Percentiles rank a stretch among this genome's conserved stretches.
phyloP scores from a whole-genome alignment of 1,284 basidiomycete species.

The Hymenochaete sp. region DNA sequence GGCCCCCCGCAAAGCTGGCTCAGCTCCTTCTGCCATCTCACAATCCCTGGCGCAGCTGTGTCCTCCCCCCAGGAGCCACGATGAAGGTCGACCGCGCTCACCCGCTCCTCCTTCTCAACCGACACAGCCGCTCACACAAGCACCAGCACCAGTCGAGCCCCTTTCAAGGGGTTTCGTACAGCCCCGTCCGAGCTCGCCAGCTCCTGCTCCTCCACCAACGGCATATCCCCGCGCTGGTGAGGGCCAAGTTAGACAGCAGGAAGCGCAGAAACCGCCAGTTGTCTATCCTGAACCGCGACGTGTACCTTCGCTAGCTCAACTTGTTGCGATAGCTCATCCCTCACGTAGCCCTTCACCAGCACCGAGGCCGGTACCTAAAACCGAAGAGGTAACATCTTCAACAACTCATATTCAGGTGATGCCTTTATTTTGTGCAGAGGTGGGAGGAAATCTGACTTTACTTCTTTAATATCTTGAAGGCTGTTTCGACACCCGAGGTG shows the following conservation, averaged over 20 bases:
- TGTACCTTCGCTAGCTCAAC: conserved; percentile 14
- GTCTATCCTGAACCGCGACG: conserved; percentile 14
- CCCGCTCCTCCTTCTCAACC: background rate
- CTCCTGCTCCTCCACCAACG: background rate
- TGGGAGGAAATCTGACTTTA: no score
- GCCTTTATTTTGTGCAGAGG: no score
- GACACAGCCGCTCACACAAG: background rate
- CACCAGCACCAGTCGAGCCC: no score
- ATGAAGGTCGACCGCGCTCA: background rate
- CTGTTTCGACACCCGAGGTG: no score
- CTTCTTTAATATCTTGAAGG: no score
- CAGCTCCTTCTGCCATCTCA: no score
- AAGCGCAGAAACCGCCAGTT: conserved; percentile 1
- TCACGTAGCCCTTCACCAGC: conserved; percentile 13
- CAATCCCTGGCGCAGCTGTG: background rate
- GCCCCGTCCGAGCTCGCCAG: no score
- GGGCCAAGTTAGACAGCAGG: background rate
- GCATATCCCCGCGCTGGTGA: background rate
- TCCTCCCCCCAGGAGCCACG: background rate
- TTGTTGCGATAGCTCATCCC: conserved; percentile 13
- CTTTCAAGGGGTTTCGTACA: no score
- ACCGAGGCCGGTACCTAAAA: background rate
- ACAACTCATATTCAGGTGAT: background rate
- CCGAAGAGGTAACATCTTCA: background rate
- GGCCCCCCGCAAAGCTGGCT: no score